Evolutionary conservation across 352 stramenopile genomes (phyloP).

Genomic region (Phytophthora citricola): DNA sequence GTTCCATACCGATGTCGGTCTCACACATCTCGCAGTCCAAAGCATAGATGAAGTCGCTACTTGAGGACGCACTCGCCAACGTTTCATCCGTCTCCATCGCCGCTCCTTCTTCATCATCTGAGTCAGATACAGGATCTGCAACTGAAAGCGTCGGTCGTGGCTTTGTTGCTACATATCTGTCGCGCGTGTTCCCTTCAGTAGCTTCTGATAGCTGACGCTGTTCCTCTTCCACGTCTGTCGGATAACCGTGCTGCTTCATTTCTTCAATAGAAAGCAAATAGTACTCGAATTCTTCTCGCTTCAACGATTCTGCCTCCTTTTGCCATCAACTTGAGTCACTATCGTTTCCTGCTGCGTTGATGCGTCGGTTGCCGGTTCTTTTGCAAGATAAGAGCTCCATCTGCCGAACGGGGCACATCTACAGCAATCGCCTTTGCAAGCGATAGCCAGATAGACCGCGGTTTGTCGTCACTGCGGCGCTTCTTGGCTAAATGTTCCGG

Average conservation of each 20-base stretch:
- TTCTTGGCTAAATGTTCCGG: constrained; percentile 71
- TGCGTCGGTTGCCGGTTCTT: constrained; percentile 10
- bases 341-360: constrained; percentile 15
- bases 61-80: constrained; percentile 11
- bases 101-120: constrained; percentile 28
- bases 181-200: constrained; percentile 57
- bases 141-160: constrained; percentile 32
- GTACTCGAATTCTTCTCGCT: constrained; percentile 40
- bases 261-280: constrained; percentile 75
- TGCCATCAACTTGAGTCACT: not conserved
- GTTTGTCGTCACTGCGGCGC: constrained; percentile 43
- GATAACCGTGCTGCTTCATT: constrained; percentile 75
- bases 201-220: constrained; percentile 59
- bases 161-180: constrained; percentile 62
- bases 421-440: constrained; percentile 67
- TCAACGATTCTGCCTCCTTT: constrained; percentile 14
- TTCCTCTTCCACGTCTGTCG: constrained; percentile 64
- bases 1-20: constrained; percentile 84
- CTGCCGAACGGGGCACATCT: constrained; percentile 55
- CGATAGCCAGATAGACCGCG: constrained; percentile 66
- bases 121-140: constrained; percentile 5
- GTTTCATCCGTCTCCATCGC: constrained; percentile 36
- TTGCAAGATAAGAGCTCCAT: constrained; percentile 47
- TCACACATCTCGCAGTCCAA: constrained; percentile 93
- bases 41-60: constrained; percentile 56